Base-by-base conservation (phyloP, 495 filamentous ascomycete genomes). In the Podospora conica region DNA sequence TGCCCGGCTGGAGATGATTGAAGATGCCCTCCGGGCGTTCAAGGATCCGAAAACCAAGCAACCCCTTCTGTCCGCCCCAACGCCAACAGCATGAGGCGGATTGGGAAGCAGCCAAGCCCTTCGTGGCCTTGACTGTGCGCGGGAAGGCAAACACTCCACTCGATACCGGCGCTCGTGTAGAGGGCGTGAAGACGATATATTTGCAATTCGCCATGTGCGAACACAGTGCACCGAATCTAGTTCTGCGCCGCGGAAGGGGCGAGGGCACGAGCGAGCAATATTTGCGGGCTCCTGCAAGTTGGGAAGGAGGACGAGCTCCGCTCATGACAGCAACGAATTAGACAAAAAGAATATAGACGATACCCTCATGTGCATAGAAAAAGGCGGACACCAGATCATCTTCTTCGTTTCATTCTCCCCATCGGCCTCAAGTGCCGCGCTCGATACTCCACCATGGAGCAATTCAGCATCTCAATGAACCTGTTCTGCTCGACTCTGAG, bases 1-100 rank as follows among this genome's bases (percentile, higher is more conserved):
- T 23, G 82, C 79, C 62, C 82, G 88, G 55, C 75, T 93, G n/a
- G 76, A 85, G 12, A 80, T 81, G 20, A 73, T 94, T 63, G 91
- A 92, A 73, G 87, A 88, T 64, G 88, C 89, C 63, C 68, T 92
- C 62, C 75, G 90, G 48, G 78, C 79, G 20, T 77, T 88, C 65
- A 85, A 85, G 67, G 82, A 84, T 53, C 79, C 79, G 5, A 83
- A 77, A 70, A 81, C 77, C 9, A 83, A 85, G 68, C 75, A 75
- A 68, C 79, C 78, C 3, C 66, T 82, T 33, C 64, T 82, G 24
- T 61, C 60, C 15, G 28, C 54, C 9, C 21, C 15, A 15, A 54
- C 9, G 3, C 11, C 60, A 54, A 5, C 58, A 28, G 24, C 56
- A 23, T 59, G 58, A 59, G 58, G 18, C 1, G 20, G 0, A 27